Evolutionary conservation across 805 yeast species (phyloP), one percentile per base, ranked within the genome.

Genomic region (Starmerella stigmatis): DNA sequence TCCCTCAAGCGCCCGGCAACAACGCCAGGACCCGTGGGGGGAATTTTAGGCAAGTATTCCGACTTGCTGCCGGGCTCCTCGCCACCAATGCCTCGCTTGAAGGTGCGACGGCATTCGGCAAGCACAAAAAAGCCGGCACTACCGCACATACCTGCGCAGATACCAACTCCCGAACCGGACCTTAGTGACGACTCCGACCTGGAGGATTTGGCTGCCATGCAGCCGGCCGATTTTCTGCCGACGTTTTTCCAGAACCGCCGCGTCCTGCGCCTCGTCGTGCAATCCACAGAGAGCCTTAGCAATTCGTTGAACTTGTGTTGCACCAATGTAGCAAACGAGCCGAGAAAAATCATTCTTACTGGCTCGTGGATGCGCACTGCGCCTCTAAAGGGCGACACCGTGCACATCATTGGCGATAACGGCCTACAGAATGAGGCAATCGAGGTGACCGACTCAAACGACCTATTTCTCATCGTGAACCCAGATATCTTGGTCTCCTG

Each of bases 401-500:
- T 65, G 11, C 64, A 65, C 37, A 35, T 64, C 5, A 47, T 64
- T 10, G 51, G 49, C 29, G 31, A 20, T 17, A 17, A 48, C 26
- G 22, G 4, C 11, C 25, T 23, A 19, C 20, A 12, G 17, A 10
- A 15, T 13, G 37, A 15, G 22, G 20, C 43, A 0, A 25, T 52
- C 10, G 50, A 78, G 3, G 71, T 80, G 8, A 83, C 79, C 52
- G 67, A 70, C 37, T 71, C 72, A 47, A 63, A 70, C 27, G 71
- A 71, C 25, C 77, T 81, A 53, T 59, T 86, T n/a, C 62, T 88
- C 23, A 71, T 89, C 17, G 73, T 92, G 72, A 75, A 82, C 52
- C 98, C 98, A 0, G 97, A 92, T 59, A 64, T 75, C 4, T 63
- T 92, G 11, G 64, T 89, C 0, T 75, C 96, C 0, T 86, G 95